These are phyloP conservation scores for Cyberlindnera petersonii DNA, from an alignment of 805 yeast genomes.

Conservation along the genomic window DNA sequence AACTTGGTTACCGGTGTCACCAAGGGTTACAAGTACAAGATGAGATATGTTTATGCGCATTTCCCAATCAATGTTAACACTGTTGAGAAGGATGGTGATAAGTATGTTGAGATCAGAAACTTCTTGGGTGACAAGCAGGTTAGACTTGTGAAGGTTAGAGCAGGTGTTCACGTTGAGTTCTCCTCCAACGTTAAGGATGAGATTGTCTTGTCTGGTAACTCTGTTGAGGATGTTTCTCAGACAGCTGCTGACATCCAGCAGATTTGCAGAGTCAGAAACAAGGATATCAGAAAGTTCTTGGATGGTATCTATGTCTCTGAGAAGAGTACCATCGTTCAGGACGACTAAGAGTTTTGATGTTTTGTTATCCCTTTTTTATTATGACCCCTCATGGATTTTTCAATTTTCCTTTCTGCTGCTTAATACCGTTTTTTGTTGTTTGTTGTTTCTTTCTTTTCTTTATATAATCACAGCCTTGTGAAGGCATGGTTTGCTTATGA, in stretches of 20 bases:
- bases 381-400: not conserved
- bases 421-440: not conserved
- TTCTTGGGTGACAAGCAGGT: constrained; percentile 99
- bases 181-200: constrained; percentile 91
- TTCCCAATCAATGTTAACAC: constrained; percentile 99
- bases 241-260: constrained; percentile 98
- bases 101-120: constrained; percentile 93
- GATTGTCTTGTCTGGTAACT: constrained; percentile 89
- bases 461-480: not conserved
- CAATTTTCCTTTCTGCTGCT: constrained; percentile 1
- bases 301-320: constrained; percentile 99
- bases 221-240: constrained; percentile 95
- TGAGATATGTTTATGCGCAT: constrained; percentile 99
- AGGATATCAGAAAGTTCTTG: constrained; percentile 99
- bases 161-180: constrained; percentile 83
- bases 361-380: not conserved
- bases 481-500: constrained; percentile 6
- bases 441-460: not conserved
- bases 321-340: constrained; percentile 83
- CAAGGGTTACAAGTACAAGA: constrained; percentile 98
- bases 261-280: constrained; percentile 97
- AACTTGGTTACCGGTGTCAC: constrained; percentile 98
- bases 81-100: constrained; percentile 68
- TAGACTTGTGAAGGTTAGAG: constrained; percentile 78
- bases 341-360: no score